Base-by-base conservation (phyloP, 2,329 filamentous ascomycete genomes). In the Alternaria consortialis region DNA sequence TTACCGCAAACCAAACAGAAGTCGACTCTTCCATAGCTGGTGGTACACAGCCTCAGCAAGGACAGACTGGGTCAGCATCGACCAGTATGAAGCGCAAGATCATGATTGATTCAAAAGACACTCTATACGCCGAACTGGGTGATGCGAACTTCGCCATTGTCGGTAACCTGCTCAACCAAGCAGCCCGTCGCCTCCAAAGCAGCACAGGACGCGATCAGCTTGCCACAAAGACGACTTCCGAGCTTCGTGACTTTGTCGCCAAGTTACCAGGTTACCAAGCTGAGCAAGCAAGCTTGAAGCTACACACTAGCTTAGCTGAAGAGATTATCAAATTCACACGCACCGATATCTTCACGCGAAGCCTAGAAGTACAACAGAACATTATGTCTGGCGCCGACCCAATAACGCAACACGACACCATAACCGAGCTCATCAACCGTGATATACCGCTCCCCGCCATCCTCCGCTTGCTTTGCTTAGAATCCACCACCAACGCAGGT, bases 71-170 rank as follows among this genome's bases (percentile, higher is more conserved):
- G 43, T 77, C 75, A 39, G 73, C 66, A 58, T 79, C 68, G 46
- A 79, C 79, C 77, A 89, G 81, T n/a, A 84, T 88, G 73, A 97
- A 97, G 77, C 88, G 93, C 55, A 97, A 96, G 71, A 90, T 99
- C 46, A 87, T 91, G 71, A 86, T 99, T 1, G 94, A 98, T 76
- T 91, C 91, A 3, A 92, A 90, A 13, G 96, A 99, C 76, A 91
- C 92, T 66, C 84, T 99, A 11, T 99, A 94, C 75, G 89, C 90
- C 48, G 91, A 96, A 68, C 84, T 99, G 4, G 89, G 94, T 57
- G 92, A 98, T 76, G 89, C 92, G 40, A 99, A 99, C 76, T 99
- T 98, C 77, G 94, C 94, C 36, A 93, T 97, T 56, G 93, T 99
- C 39, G 95, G 95, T 13, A 90, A 88, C 53, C 82, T 96, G 8